phyloP scores from a whole-genome alignment of 208 protist genomes.

The Trypanosoma scelopori region DNA sequence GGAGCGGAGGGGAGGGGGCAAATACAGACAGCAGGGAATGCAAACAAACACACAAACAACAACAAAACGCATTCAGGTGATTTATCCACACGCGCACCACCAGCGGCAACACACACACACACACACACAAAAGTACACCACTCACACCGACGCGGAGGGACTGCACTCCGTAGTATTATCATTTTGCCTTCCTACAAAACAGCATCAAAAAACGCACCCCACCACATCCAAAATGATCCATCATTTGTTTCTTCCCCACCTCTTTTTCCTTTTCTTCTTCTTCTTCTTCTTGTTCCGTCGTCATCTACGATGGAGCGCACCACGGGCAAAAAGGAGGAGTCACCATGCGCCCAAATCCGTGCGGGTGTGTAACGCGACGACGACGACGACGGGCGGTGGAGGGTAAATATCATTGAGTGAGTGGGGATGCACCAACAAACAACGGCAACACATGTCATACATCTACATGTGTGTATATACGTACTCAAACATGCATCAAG shows the following conservation, averaged over 20 bases:
- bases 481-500: not conserved
- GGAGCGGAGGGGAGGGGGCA: too few relatives aligned
- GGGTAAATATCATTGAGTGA: too few relatives aligned
- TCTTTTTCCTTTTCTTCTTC: not conserved
- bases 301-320: not conserved
- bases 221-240: too few relatives aligned
- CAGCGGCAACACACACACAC: not conserved
- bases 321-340: too few relatives aligned
- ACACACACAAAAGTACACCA: constrained; percentile 4
- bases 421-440: too few relatives aligned
- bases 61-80: not conserved
- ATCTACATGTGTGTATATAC: constrained; percentile 16
- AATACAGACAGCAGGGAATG: not conserved
- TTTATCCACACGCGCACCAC: too few relatives aligned
- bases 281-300: not conserved
- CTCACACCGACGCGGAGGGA: not conserved
- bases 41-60: not conserved
- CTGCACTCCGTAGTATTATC: too few relatives aligned
- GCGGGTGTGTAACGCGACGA: too few relatives aligned
- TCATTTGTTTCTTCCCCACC: not conserved
- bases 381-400: too few relatives aligned
- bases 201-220: too few relatives aligned
- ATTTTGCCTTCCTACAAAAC: too few relatives aligned
- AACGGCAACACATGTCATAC: not conserved
- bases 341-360: too few relatives aligned